Base-by-base conservation (phyloP, 768 basidiomycete genomes). In the Pholiota conissans region DNA sequence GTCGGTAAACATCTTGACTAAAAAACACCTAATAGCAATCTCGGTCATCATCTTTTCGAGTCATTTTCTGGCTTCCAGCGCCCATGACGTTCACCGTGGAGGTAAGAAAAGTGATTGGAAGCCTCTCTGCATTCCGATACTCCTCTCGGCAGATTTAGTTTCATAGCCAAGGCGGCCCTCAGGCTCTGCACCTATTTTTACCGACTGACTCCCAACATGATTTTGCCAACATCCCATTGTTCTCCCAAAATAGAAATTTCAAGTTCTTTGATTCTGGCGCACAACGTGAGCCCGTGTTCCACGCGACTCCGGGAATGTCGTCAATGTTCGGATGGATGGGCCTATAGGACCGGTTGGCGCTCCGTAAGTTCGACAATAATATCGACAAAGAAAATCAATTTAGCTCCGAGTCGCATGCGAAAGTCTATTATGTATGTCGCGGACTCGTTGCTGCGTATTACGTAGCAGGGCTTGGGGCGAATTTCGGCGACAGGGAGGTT, bases 161-260 rank as follows among this genome's bases (percentile, higher is more conserved):
- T 45, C 42, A 45, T 7, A 45, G 22, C 42, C 20, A 45, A 45
- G 42, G 42, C 42, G 40, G 18, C 20, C 18, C 11, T 11, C 42
- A 13, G 18, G 42, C 24, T 45, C 11, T 22, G n/a, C n/a, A n/a
- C 1, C 42, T 45, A 45, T 45, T 45, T 45, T 24, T 22, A 45
- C 1, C 22, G n/a, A 3, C 37, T 39, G n/a, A n/a, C n/a, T n/a
- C n/a, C n/a, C n/a, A n/a, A n/a, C n/a, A n/a, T n/a, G n/a, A n/a
- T n/a, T n/a, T n/a, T n/a, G n/a, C 34, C 14, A 39, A 39, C 13
- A 39, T 39, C 42, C 42, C 53, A 54, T 54, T 54, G 53, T 54
- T 54, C 53, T 10, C 53, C 53, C n/a, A 54, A 54, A 54, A 54
- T 47, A 45, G 40, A 29, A 18, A 24, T n/a, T 29, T 11, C 35